Evolutionary conservation across 495 filamentous ascomycete species (phyloP).

Genomic region (Cenococcum geophilum): DNA sequence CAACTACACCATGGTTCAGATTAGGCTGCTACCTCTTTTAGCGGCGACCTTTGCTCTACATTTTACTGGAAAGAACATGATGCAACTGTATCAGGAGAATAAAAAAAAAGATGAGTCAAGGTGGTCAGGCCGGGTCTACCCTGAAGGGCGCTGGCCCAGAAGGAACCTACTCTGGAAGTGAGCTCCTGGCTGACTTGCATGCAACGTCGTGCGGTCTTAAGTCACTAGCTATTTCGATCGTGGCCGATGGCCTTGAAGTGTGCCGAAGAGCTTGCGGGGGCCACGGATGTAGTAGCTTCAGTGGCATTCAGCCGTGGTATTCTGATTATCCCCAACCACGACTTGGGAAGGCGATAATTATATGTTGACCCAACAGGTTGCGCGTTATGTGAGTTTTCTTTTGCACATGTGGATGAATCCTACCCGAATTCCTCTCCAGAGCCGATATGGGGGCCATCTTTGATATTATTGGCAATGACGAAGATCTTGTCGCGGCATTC

Average conservation of each 20-base stretch:
- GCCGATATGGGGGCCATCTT: slow-evolving; percentile 62
- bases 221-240: slow-evolving; percentile 59
- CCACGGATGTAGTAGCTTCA: slow-evolving; percentile 65
- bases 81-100: slow-evolving; percentile 59
- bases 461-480: slow-evolving; percentile 56
- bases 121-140: slow-evolving; percentile 38
- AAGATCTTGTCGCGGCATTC: slow-evolving; percentile 60
- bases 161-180: slow-evolving; percentile 56
- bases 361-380: slow-evolving; percentile 74
- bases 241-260: slow-evolving; percentile 62
- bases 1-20: slow-evolving; percentile 72
- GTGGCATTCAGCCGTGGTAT: slow-evolving; percentile 62
- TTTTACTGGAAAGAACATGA: slow-evolving; percentile 66
- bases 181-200: slow-evolving; percentile 65
- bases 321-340: slow-evolving; percentile 60
- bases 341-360: slow-evolving; percentile 72
- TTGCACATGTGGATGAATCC: slow-evolving; percentile 38
- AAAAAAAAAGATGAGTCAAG: slow-evolving; percentile 55
- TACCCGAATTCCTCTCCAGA: slow-evolving; percentile 53
- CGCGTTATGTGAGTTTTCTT: slow-evolving; percentile 49
- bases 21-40: slow-evolving; percentile 60
- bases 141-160: slow-evolving; percentile 59
- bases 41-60: slow-evolving; percentile 71
- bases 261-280: slow-evolving; percentile 68
- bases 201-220: slow-evolving; percentile 70